Evolutionary conservation across 495 filamentous ascomycete species (phyloP).

Genomic region (Aspergillus sclerotiicarbonarius): DNA sequence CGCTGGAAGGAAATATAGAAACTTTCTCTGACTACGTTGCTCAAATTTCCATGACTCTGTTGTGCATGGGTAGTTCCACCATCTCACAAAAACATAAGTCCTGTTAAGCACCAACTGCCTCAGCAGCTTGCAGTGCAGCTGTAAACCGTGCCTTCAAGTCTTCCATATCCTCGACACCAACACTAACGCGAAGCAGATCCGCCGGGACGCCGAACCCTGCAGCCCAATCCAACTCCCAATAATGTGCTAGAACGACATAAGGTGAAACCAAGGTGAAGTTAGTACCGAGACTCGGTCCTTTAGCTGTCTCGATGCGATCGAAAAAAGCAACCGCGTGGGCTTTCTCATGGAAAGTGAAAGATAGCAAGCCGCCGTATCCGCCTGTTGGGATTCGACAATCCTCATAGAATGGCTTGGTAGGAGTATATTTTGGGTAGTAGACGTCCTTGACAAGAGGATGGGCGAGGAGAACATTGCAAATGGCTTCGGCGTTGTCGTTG

Average conservation of each 20-base stretch:
- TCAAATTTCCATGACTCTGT: too few relatives aligned
- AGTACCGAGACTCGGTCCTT: constrained; percentile 2
- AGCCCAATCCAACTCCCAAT: not conserved
- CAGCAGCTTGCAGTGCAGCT: not conserved
- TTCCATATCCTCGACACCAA: constrained; percentile 8
- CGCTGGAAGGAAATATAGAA: too few relatives aligned
- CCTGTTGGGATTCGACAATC: not conserved
- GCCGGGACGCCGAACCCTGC: constrained; percentile 7
- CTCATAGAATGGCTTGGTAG: not conserved
- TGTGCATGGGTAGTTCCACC: too few relatives aligned
- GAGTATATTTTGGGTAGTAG: constrained; percentile 3
- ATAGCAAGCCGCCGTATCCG: constrained; percentile 3
- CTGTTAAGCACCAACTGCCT: not conserved
- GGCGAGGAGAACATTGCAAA: not conserved
- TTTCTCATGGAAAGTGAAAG: not conserved
- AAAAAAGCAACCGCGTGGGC: not conserved
- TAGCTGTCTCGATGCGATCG: not conserved
- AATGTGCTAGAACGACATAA: not conserved
- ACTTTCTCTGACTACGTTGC: too few relatives aligned
- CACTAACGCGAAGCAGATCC: constrained; percentile 2
- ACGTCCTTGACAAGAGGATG: not conserved
- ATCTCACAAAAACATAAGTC: too few relatives aligned
- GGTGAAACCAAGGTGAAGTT: not conserved
- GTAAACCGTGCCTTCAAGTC: not conserved
- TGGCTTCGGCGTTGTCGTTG: not conserved